Evolutionary conservation across 257 asterid genomes (phyloP), one percentile per base, ranked within the genome.

Genomic region (Mitragyna speciosa): DNA sequence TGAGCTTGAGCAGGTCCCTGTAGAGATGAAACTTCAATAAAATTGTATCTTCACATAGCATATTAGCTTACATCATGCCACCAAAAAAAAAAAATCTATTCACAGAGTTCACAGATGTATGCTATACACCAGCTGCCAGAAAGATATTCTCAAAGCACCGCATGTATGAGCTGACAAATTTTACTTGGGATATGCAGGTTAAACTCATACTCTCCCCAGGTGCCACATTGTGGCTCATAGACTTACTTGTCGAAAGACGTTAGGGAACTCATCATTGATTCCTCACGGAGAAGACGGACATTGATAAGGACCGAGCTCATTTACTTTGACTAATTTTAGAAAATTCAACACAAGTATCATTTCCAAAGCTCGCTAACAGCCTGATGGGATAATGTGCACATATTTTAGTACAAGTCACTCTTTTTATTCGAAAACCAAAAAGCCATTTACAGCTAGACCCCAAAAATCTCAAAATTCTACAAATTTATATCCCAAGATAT

Each of bases 1-100:
- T 95, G 99, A 79, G 99, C 99, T 86, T 95, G 99, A 54, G 99
- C 99, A 61, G 99, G 99, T 63, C 98, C 99, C 99, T 95, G 76
- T 66, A 73, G 48, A 73, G 43, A 79, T 17, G 61, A 6, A 77
- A 45, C 41, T 45, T 33, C 64, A 78, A 33, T 51, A 4, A 68
- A 41, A 69, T 17, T 30, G 4, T 5, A 51, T 51, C 47, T 49
- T 28, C 12, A 26, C 65, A 49, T 5, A 49, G 24, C 61, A n/a
- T 26, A 48, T 14, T 49, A 28, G 58, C 33, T n/a, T 41, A 49
- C 45, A 28, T 72, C 8, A 11, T 15, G 66, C 19, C 8, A 64
- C 8, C 39, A 31, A 12, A 26, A 26, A 45, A 47, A 1, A 3
- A 11, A 63, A 12, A 72, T 6, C 5, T 1, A 54, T 7, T 36